A percentile compares a stretch with the other conserved stretches of the same genome.
These are phyloP conservation scores for Beauveria bassiana DNA, from an alignment of 2,329 filamentous ascomycete species.

Conservation along the genomic window DNA sequence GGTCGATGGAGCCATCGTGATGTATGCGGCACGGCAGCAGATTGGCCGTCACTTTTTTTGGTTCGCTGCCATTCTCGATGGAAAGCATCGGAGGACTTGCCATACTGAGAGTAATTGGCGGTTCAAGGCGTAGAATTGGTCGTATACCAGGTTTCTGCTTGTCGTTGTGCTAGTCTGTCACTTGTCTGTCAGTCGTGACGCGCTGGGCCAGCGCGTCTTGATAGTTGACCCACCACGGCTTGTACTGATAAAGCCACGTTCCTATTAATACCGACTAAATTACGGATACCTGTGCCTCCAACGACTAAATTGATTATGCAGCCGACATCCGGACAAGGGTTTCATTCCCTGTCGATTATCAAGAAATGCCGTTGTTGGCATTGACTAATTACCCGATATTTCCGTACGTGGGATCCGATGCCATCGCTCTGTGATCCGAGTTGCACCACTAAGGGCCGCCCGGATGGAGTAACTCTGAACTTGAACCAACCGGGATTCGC, in stretches of 20 bases:
- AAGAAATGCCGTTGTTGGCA: too few species aligned
- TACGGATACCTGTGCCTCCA: too few species aligned
- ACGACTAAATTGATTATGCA: too few species aligned
- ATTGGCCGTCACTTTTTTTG: slow-evolving; percentile 49
- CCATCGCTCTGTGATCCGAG: too few species aligned
- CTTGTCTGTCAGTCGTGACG: background rate
- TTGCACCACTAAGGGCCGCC: too few species aligned
- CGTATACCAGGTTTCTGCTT: background rate
- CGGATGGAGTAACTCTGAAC: too few species aligned
- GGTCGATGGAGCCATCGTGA: slow-evolving; percentile 64
- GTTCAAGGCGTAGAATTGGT: background rate
- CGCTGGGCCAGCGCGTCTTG: background rate
- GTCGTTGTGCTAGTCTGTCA: background rate
- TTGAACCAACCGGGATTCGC: too few species aligned
- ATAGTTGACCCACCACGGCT: background rate
- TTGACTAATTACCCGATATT: too few species aligned
- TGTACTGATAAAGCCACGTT: background rate
- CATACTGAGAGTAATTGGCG: slow-evolving; percentile 23
- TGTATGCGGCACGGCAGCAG: slow-evolving; percentile 75
- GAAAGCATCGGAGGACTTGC: slow-evolving; percentile 33
- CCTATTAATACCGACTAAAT: too few species aligned
- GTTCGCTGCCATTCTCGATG: slow-evolving; percentile 22
- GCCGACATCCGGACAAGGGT: too few species aligned
- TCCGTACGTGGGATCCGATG: too few species aligned
- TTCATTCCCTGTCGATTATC: too few species aligned